These are phyloP conservation scores for Rhizopogon sp. DNA, from an alignment of 768 basidiomycete species.

Conservation along the genomic window DNA sequence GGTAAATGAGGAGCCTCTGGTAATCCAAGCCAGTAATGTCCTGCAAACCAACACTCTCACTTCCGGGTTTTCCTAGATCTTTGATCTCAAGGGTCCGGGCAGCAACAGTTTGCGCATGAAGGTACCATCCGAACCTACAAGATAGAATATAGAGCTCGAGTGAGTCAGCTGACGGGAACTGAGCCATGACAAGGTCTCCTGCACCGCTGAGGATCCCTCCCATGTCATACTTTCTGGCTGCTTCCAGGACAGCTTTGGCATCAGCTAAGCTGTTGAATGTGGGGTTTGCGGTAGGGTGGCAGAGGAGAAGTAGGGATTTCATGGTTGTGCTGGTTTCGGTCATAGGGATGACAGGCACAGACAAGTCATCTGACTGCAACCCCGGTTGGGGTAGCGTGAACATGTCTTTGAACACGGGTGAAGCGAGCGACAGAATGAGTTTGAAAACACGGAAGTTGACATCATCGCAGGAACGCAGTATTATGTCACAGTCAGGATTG, in stretches of 20 bases:
- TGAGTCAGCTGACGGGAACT: conserved; percentile 7
- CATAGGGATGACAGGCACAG: conserved; percentile 5
- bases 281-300: conserved; percentile 15
- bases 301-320: background rate
- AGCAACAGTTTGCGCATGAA: conserved; percentile 18
- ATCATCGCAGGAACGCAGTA: too few species aligned
- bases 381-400: background rate
- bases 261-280: too few species aligned
- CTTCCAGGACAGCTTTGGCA: too few species aligned
- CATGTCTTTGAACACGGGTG: too few species aligned
- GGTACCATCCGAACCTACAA: conserved; percentile 14
- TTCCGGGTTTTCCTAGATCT: conserved; percentile 6
- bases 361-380: conserved; percentile 1
- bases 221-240: too few species aligned
- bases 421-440: too few species aligned
- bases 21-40: conserved; percentile 36
- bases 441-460: too few species aligned
- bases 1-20: conserved; percentile 37
- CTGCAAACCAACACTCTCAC: conserved; percentile 32
- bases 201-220: too few species aligned
- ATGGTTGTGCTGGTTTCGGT: conserved; percentile 15
- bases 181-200: background rate
- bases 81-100: conserved; percentile 13
- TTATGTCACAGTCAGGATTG: too few species aligned
- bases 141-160: conserved; percentile 23